Base-by-base conservation (phyloP, 2,329 filamentous ascomycete genomes). In the Alternaria gansuensis region DNA sequence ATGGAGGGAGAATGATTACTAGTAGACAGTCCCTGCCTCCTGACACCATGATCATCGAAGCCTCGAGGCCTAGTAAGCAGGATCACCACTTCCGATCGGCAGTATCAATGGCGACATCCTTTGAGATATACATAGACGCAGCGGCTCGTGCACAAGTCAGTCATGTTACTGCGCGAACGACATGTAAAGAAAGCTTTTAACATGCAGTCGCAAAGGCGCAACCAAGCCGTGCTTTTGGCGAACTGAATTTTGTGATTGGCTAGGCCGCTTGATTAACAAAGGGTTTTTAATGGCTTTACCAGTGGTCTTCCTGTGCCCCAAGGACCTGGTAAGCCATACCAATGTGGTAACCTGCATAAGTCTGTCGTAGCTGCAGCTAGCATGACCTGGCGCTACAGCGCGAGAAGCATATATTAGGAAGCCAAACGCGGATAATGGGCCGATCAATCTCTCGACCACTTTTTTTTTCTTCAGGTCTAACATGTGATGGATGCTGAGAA, bases 291-390 rank as follows among this genome's bases (percentile, higher is more conserved):
- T 48, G 28, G 53, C 46, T 50, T 37, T 37, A 34, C 23, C 51
- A 43, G 29, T 41, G 31, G 44, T 37, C 43, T 51, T 48, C 36
- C 51, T 29, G 40, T 29, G 17, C 39, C 40, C 46, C 53, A 46
- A 24, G 37, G 46, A 36, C 40, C 48, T 26, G 41, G 36, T 54
- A 48, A 44, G 36, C 29, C 33, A 46, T 45, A 58, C 59, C 48
- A 46, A 52, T 56, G 9, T 50, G 58, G 57, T 56, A 53, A 52
- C 49, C 33, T 62, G 59, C 64, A 66, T 66, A 54, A 60, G 56
- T 49, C 29, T 34, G 24, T 24, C 39, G 34, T 58, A 52, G 53
- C 50, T 60, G 48, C 50, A 52, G 40, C 37, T 51, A 40, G 33
- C 41, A n/a, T n/a, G 40, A 48, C 51, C 26, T 51, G 49, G 40